Evolutionary conservation across 2,329 filamentous ascomycete genomes (phyloP), one percentile per base, ranked within the genome.

Genomic region (Beauveria caledonica): DNA sequence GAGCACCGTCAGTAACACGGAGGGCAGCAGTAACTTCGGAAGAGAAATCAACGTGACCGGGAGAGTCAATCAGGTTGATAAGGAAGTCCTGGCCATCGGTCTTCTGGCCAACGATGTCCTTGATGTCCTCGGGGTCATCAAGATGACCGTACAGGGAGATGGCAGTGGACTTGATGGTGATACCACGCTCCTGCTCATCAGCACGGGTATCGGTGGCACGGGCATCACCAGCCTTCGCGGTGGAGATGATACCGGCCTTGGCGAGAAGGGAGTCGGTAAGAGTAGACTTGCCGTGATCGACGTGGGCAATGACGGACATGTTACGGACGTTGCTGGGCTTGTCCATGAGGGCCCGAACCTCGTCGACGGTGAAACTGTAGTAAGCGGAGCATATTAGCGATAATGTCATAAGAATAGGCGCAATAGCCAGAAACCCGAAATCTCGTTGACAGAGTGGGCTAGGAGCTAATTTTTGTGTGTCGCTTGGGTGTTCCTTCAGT

Each of bases 291-390:
- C 94, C 94, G 87, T 99, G 94, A 81, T 99, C 94, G 87, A 99
- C 92, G 84, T 99, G 94, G 79, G 94, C 94, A 91, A 97, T 97
- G 79, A 99, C 94, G 83, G 92, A 97, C 93, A 97, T 97, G 87
- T 97, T 97, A 80, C 84, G 83, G 77, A 87, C 84, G 78, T 88
- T 87, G 75, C 77, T 82, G 70, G 89, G 86, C 80, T 87, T 87
- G 86, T 91, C 88, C 88, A 89, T 90, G 76, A 89, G 72, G 72
- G 64, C 70, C 78, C 88, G 87, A 78, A 92, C 89, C 86, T 91
- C 92, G 78, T 97, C 93, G 81, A 97, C 88, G 75, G 94, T 97
- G 88, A 97, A 97, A 88, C 92, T 97, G 75, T 9, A 40, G 42
- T 17, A 13, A 27, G 10, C 42, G 25, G 29, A 60, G 63, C 60